Percentiles rank a stretch among this genome's conserved stretches.
Conservation (phyloP, 2,329 filamentous ascomycete species). For the Aspergillus luchuensis region DNA sequence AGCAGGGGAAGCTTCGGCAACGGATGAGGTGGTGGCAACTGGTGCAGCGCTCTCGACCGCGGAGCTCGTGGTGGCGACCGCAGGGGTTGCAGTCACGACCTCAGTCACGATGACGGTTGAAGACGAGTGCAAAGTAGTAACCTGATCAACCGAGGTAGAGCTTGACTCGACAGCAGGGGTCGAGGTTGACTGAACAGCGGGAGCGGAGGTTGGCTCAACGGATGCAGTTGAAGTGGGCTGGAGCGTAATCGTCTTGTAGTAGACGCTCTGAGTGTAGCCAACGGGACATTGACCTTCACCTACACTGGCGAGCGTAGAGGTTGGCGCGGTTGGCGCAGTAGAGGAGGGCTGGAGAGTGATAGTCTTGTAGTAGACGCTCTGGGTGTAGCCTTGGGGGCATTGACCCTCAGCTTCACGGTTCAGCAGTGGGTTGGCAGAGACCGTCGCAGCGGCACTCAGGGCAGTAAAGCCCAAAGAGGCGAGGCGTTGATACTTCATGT, state of each 20-base stretch:
- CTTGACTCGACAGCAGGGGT: not conserved
- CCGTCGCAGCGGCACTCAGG: conserved; percentile 26
- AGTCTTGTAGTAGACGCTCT: conserved; percentile 31
- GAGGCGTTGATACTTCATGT: conserved; percentile 32
- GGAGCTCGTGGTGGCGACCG: not conserved
- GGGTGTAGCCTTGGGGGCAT: conserved; percentile 32
- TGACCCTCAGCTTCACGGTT: conserved; percentile 17
- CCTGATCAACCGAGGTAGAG: not conserved
- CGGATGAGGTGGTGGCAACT: not conserved
- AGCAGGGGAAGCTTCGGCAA: not conserved
- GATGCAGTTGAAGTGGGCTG: not conserved
- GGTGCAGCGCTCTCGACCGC: conserved; percentile 6
- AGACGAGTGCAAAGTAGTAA: conserved; percentile 1
- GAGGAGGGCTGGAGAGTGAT: conserved; percentile 25
- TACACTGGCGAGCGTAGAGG: not conserved
- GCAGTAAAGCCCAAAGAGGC: conserved; percentile 28
- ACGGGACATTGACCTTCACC: not conserved
- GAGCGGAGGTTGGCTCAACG: not conserved
- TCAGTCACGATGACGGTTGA: not conserved
- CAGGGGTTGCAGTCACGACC: conserved; percentile 2
- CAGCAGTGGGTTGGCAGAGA: conserved; percentile 28
- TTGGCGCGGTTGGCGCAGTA: conserved; percentile 15
- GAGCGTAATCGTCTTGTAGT: conserved; percentile 2
- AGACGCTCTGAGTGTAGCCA: not conserved
- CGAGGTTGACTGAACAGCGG: not conserved